Percentiles rank a stretch among this genome's conserved stretches.
Evolutionary conservation across 75 land plant genomes (phyloP).

Genomic region (Picea glauca): DNA sequence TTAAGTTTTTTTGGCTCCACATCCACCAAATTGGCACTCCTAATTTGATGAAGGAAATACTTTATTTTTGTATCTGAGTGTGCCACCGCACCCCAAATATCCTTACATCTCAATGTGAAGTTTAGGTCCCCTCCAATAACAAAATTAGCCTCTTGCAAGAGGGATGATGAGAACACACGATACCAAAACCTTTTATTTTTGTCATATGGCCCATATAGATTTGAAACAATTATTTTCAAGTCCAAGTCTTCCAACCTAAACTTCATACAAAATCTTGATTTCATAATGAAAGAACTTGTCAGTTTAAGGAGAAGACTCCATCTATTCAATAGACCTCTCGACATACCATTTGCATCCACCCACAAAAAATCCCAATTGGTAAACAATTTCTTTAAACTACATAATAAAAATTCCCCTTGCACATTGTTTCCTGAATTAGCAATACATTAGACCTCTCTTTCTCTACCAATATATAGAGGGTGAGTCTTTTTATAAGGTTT

Average conservation of each 20-base stretch:
- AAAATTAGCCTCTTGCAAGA: too few species aligned
- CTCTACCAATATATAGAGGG: too few species aligned
- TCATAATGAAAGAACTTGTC: neutral
- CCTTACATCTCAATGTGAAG: neutral
- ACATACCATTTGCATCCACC: too few species aligned
- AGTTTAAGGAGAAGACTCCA: neutral
- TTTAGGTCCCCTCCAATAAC: neutral
- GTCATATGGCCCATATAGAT: neutral
- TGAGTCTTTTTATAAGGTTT: too few species aligned
- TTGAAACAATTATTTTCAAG: neutral
- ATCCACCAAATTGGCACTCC: neutral
- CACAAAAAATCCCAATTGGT: too few species aligned
- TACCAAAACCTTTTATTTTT: neutral
- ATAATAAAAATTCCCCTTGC: too few species aligned
- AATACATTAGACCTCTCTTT: too few species aligned
- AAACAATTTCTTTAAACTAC: too few species aligned
- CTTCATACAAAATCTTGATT: neutral
- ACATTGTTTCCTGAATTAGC: too few species aligned
- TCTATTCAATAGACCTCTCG: too few species aligned
- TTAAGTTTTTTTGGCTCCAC: neutral
- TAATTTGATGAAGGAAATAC: neutral
- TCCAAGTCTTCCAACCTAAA: neutral
- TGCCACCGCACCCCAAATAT: neutral
- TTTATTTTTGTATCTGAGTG: fast-evolving
- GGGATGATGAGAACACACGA: too few species aligned